Percentiles rank a stretch among this genome's conserved stretches.
Conservation (phyloP, 352 stramenopile genomes). For the Phytophthora sp. region DNA sequence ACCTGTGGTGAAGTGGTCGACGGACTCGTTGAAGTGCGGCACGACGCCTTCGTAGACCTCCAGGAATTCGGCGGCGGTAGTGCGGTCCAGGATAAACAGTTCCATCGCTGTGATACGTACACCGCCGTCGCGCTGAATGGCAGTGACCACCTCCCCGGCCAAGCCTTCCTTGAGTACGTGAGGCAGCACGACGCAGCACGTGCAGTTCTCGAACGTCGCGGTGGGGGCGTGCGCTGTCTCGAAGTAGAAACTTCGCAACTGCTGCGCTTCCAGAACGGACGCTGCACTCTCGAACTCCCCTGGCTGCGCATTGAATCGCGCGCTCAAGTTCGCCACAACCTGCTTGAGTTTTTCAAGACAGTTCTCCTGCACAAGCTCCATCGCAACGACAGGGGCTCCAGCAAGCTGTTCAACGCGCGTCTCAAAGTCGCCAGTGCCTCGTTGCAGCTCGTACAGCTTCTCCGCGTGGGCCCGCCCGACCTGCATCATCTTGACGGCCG, state of each 20-base stretch:
- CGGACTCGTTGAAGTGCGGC: slow-evolving; percentile 90
- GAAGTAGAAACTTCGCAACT: slow-evolving; percentile 68
- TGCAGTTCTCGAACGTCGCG: slow-evolving; percentile 88
- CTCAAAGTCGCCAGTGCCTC: slow-evolving; percentile 36
- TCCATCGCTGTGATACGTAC: slow-evolving; percentile 90
- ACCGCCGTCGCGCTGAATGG: slow-evolving; percentile 66
- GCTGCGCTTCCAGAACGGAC: slow-evolving; percentile 61
- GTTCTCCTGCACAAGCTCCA: slow-evolving; percentile 80
- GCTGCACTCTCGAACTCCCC: slow-evolving; percentile 57
- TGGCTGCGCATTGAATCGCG: slow-evolving; percentile 48
- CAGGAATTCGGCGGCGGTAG: slow-evolving; percentile 91
- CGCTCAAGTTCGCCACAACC: slow-evolving; percentile 46
- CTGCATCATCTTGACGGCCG: slow-evolving; percentile 82
- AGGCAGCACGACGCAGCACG: slow-evolving; percentile 92
- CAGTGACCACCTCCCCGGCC: slow-evolving; percentile 82
- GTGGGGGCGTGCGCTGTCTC: slow-evolving; percentile 60
- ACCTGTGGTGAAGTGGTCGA: slow-evolving; percentile 90
- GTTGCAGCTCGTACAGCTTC: slow-evolving; percentile 59
- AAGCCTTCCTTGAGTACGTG: slow-evolving; percentile 91
- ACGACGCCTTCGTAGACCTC: slow-evolving; percentile 93
- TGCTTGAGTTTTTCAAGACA: slow-evolving; percentile 73
- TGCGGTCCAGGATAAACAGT: slow-evolving; percentile 88
- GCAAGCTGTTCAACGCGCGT: slow-evolving; percentile 46
- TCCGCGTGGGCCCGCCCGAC: slow-evolving; percentile 53
- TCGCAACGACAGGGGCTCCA: slow-evolving; percentile 51